Evolutionary conservation across 2,329 filamentous ascomycete genomes (phyloP).

Genomic region (Arthrobotrys conoides): DNA sequence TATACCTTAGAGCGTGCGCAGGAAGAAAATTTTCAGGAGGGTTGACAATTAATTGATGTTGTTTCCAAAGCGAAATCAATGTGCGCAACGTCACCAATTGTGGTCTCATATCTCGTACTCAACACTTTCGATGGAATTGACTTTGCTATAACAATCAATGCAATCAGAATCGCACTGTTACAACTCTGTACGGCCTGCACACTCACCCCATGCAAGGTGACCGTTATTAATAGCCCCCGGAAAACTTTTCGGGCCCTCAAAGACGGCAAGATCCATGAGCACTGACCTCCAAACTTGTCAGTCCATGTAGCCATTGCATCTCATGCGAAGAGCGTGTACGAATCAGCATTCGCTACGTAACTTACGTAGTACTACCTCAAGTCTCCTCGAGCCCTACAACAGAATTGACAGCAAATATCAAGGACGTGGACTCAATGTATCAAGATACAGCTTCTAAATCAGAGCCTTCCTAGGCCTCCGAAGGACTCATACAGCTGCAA

Average conservation of each 20-base stretch:
- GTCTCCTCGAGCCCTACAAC: constrained; percentile 3
- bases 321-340: constrained; percentile 12
- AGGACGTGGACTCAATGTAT: constrained; percentile 10
- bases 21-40: constrained; percentile 16
- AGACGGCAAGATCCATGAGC: constrained; percentile 24
- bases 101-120: constrained; percentile 25
- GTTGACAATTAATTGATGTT: constrained; percentile 13
- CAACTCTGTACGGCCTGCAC: neutral
- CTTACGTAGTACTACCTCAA: neutral
- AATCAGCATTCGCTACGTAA: constrained; percentile 18
- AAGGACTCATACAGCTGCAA: constrained; percentile 56
- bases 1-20: constrained; percentile 21
- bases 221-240: constrained; percentile 21
- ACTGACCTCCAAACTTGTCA: constrained; percentile 33
- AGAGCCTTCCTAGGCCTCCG: constrained; percentile 45
- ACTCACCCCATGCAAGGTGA: constrained; percentile 16
- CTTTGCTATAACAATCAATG: neutral
- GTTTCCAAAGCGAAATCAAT: neutral
- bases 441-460: constrained; percentile 26
- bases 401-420: constrained; percentile 10
- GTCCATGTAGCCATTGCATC: constrained; percentile 24
- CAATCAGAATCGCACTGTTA: neutral
- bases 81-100: constrained; percentile 46
- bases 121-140: constrained; percentile 38
- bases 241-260: constrained; percentile 24